phyloP scores from a whole-genome alignment of 1,284 basidiomycete genomes.

The Cryptococcus sp. region DNA sequence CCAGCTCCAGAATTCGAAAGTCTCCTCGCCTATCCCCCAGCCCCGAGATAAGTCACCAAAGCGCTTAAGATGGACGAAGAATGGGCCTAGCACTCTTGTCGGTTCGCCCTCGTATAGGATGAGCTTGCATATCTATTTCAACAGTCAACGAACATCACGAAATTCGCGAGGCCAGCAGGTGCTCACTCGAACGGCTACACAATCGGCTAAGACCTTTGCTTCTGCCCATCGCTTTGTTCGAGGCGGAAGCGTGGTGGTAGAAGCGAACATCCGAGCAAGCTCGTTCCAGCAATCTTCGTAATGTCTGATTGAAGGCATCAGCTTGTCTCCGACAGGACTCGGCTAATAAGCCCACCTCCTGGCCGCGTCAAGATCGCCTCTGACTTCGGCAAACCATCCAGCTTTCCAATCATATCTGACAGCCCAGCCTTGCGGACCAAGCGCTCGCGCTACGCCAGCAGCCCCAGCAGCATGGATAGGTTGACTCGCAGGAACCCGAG shows the following conservation, averaged over 20 bases:
- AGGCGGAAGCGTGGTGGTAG: conserved; percentile 79
- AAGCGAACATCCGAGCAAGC: conserved; percentile 80
- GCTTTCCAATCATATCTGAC: conserved; percentile 97
- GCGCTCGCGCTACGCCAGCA: conserved; percentile 54
- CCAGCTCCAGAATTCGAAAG: conserved; percentile 98
- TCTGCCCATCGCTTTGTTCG: conserved; percentile 98
- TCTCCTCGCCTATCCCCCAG: conserved; percentile 97
- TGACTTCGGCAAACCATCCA: conserved; percentile 91
- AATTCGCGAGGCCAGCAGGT: not conserved
- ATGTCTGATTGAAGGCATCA: conserved; percentile 60
- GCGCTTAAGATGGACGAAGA: conserved; percentile 77
- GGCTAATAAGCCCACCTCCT: conserved; percentile 63
- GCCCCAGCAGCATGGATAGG: conserved; percentile 55
- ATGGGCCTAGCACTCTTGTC: conserved; percentile 72
- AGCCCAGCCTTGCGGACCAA: conserved; percentile 86
- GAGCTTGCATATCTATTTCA: conserved; percentile 83
- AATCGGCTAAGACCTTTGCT: conserved; percentile 92
- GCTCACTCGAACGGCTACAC: conserved; percentile 78
- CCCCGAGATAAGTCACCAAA: conserved; percentile 85
- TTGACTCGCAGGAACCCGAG: conserved; percentile 62
- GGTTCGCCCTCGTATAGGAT: conserved; percentile 86
- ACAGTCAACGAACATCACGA: too few species aligned
- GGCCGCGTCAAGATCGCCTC: conserved; percentile 85
- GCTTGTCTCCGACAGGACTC: conserved; percentile 6
- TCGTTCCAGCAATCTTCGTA: conserved; percentile 87